phyloP scores from a whole-genome alignment of 2,329 filamentous ascomycete species.

The Cadophora malorum region DNA sequence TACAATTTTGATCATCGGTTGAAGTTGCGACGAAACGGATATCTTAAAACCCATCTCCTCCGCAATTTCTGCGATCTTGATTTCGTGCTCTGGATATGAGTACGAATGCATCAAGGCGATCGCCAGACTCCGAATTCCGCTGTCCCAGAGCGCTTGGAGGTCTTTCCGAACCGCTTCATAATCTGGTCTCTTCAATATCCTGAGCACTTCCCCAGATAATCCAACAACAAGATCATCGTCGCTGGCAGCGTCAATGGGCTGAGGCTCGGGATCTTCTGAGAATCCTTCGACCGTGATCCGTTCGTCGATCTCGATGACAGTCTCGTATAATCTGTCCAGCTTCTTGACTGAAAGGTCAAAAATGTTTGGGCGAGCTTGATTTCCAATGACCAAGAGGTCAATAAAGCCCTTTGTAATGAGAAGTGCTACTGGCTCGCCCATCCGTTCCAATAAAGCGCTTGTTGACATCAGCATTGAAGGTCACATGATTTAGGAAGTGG shows the following conservation, averaged over 20 bases:
- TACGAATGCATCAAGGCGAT: constrained; percentile 73
- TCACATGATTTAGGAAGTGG: constrained; percentile 47
- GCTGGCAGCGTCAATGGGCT: constrained; percentile 67
- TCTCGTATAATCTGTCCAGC: constrained; percentile 70
- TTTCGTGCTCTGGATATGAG: constrained; percentile 69
- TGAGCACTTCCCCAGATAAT: background rate
- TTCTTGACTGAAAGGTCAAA: constrained; percentile 73
- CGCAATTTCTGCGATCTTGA: constrained; percentile 64
- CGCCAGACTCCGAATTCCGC: constrained; percentile 66
- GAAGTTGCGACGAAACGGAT: constrained; percentile 66
- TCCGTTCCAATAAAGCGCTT: constrained; percentile 73
- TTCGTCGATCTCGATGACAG: constrained; percentile 73
- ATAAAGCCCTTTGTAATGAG: constrained; percentile 74
- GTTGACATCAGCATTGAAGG: constrained; percentile 64
- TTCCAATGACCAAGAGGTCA: constrained; percentile 73
- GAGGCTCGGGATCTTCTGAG: constrained; percentile 54
- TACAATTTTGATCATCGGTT: constrained; percentile 75
- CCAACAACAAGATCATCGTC: constrained; percentile 51
- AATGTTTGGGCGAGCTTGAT: constrained; percentile 73
- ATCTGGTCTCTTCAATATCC: constrained; percentile 52
- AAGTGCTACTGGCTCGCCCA: constrained; percentile 73
- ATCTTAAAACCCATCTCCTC: constrained; percentile 70
- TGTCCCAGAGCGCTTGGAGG: constrained; percentile 61
- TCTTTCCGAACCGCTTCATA: constrained; percentile 48
- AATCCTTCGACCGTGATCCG: constrained; percentile 72